Conservation (phyloP, 176 grass and related monocot genomes). For the Musa schizocarpa region DNA sequence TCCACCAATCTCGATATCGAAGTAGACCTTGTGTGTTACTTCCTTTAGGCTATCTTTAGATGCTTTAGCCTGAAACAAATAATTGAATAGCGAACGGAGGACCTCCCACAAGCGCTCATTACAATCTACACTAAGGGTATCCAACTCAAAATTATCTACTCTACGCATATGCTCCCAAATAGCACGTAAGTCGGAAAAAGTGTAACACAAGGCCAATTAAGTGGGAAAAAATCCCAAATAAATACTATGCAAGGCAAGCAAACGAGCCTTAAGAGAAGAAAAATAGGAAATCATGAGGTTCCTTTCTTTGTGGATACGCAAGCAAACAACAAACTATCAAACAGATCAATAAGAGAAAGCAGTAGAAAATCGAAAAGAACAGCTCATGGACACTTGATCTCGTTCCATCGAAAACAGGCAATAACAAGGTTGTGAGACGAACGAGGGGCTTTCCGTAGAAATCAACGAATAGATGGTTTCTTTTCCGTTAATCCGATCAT, state of each 20-base stretch:
- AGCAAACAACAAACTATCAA: background rate
- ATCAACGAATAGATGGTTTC: too few species aligned
- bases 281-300: too few species aligned
- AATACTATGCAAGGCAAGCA: too few species aligned
- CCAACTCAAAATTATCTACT: too few species aligned
- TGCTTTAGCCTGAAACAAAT: slow-evolving; percentile 50
- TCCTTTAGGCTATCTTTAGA: slow-evolving; percentile 44
- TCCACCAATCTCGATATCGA: slow-evolving; percentile 77
- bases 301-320: background rate
- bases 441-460: background rate
- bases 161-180: background rate
- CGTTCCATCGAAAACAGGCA: background rate
- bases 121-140: too few species aligned
- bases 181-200: background rate
- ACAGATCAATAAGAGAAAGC: background rate
- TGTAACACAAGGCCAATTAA: background rate
- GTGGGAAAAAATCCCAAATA: background rate
- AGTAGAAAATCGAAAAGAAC: background rate
- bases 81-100: background rate
- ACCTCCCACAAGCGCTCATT: background rate
- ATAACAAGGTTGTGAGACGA: background rate
- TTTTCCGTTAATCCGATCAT: too few species aligned
- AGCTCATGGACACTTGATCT: background rate
- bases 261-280: too few species aligned
- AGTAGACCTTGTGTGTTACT: slow-evolving; percentile 91